Evolutionary conservation across 805 yeast genomes (phyloP).

Genomic region (Starmerella tilneyi): DNA sequence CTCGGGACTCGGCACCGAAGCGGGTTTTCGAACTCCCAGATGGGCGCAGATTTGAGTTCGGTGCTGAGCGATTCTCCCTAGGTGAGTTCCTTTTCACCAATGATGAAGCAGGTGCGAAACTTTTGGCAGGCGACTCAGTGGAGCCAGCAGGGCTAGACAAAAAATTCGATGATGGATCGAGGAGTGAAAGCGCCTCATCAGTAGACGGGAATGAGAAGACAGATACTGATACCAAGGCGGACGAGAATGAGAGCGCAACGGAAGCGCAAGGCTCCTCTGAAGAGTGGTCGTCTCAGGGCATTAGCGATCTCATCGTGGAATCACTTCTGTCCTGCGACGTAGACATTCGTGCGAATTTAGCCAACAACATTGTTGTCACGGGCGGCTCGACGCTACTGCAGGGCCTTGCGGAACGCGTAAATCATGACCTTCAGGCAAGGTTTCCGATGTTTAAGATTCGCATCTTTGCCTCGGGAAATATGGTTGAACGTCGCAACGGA

Average conservation of each 20-base stretch:
- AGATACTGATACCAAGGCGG: conserved; percentile 25
- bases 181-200: neutral
- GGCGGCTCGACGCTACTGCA: conserved; percentile 78
- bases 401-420: conserved; percentile 66
- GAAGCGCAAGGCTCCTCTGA: conserved; percentile 1
- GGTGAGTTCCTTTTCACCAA: conserved; percentile 60
- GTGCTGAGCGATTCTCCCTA: conserved; percentile 48
- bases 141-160: too few species aligned
- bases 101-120: neutral
- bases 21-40: conserved; percentile 51
- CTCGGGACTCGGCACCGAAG: conserved; percentile 31
- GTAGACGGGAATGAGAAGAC: conserved; percentile 24
- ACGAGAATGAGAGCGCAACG: conserved; percentile 16
- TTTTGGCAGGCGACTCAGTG: too few species aligned
- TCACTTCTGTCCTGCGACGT: conserved; percentile 50
- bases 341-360: conserved; percentile 79
- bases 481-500: conserved; percentile 65
- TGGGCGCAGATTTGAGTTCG: conserved; percentile 56
- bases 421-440: conserved; percentile 53
- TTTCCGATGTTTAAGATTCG: conserved; percentile 82
- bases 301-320: conserved; percentile 51
- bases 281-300: conserved; percentile 30
- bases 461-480: conserved; percentile 63
- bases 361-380: conserved; percentile 77
- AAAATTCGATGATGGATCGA: neutral